Base-by-base conservation (phyloP, 1,139 yeast genomes). In the Candida labiduridarum region DNA sequence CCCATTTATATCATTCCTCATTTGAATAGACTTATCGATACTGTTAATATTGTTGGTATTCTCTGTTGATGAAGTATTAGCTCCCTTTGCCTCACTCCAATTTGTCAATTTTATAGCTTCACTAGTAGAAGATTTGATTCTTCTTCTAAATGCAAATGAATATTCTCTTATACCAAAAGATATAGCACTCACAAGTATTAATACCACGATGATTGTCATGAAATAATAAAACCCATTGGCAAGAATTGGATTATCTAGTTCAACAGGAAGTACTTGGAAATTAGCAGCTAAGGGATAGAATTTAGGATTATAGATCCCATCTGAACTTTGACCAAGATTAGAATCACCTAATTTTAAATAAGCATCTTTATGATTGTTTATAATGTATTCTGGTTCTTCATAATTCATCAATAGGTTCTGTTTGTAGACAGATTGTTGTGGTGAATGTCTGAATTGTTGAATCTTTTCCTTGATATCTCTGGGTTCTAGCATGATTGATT, bases 221-320 rank as follows among this genome's bases (percentile, higher is more conserved):
- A 69, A 68, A 3, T 68, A 60, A 50, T 69, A 69, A n/a, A 67
- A 54, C 2, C 66, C 59, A 49, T 64, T 67, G n/a, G 72, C 60
- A 3, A 69, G 48, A n/a, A 69, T 27, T 7, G 45, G 41, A 18
- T 46, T 45, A n/a, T 47, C 42, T 9, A 44, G 27, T 2, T 49
- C 48, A 11, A 41, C 45, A 5, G 50, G 46, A 8, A 35, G 14
- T 9, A 30, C 19, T 27, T 44, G 33, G 29, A 35, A 11, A 38
- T 40, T 49, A 4, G 49, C 47, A 31, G 51, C 40, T 29, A 45
- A 31, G 4, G 50, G 33, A 12, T 15, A 16, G 25, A 44, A 12
- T 11, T 35, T 11, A 1, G 27, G 22, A 14, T 15, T 8, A 29
- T 16, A 27, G 25, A 11, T 38, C 5, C 16, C 31, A 12, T 9